Percentiles rank a stretch among this genome's conserved stretches.
phyloP scores from a whole-genome alignment of 768 basidiomycete genomes.

The Lactifluus subvellereus region DNA sequence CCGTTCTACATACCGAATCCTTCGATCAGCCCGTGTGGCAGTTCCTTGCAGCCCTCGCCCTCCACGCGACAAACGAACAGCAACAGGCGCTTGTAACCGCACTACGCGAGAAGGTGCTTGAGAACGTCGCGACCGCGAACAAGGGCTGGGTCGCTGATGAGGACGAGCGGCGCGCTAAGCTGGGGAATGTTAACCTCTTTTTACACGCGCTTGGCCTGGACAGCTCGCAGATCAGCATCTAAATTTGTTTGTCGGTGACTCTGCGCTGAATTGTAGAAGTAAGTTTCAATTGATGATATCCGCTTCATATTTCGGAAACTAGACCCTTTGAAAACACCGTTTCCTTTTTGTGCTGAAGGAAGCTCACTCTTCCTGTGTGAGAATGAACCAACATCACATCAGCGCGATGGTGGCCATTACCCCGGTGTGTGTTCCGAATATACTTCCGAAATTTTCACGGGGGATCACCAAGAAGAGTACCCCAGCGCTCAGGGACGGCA shows the following conservation, averaged over 20 bases:
- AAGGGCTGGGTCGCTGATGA: constrained; percentile 75
- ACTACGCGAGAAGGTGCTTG: constrained; percentile 89
- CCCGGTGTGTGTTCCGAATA: constrained; percentile 8
- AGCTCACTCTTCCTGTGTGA: background rate
- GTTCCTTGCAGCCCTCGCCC: constrained; percentile 83
- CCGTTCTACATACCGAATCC: constrained; percentile 46
- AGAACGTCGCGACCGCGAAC: constrained; percentile 76
- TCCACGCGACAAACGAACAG: constrained; percentile 79
- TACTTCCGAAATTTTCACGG: background rate
- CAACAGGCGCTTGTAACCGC: constrained; percentile 82
- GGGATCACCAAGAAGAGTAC: background rate
- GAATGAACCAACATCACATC: background rate
- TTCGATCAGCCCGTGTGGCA: constrained; percentile 94
- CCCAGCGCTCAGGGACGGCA: constrained; percentile 9
- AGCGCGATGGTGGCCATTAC: background rate
- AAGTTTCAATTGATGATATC: constrained; percentile 17
- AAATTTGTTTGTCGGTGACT: constrained; percentile 16
- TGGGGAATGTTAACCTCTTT: constrained; percentile 91
- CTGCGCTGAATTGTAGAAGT: constrained; percentile 19
- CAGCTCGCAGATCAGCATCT: constrained; percentile 55
- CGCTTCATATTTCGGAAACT: constrained; percentile 18
- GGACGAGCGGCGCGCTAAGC: constrained; percentile 63
- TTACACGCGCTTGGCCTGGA: constrained; percentile 72
- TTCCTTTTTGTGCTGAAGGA: background rate
- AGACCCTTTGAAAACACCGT: constrained; percentile 6